Base-by-base conservation (phyloP, 768 basidiomycete genomes). In the Trametes sanguinea region DNA sequence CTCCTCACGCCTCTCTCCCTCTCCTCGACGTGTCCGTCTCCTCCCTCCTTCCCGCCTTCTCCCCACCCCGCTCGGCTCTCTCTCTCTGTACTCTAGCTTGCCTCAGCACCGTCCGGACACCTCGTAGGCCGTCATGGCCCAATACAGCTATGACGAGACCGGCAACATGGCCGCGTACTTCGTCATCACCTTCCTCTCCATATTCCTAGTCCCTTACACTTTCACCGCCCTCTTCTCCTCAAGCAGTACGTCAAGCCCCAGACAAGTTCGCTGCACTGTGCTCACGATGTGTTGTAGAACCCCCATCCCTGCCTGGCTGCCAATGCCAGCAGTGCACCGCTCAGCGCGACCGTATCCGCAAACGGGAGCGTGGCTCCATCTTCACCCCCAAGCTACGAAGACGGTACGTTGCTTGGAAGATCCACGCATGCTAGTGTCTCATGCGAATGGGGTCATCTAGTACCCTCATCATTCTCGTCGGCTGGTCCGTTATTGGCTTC, bases 121-220 rank as follows among this genome's bases (percentile, higher is more conserved):
- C 5, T 14, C 35, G 5, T 51, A 65, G 70, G 69, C 69, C 70
- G 65, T 67, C 48, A 89, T 92, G 90, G 89, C 88, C 67, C 84
- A 88, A 66, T 92, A 93, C 77, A 81, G 86, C 76, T 94, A 94
- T 73, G 92, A 94, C 75, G 91, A 93, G 78, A 82, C 83, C 50
- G 92, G 92, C 65, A 86, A 85, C 65, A 89, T 94, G 89, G 90
- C 91, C 69, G 83, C 86, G 40, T 98, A 95, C 78, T 98, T 98
- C 76, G 76, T 94, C 62, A 85, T 98, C 57, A 93, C 94, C 7
- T 88, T 97, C 73, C 87, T 98, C 66, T 85, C 87, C 58, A 81
- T 98, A 67, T 70, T 94, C 46, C 85, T 98, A 61, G 74, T 93
- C 39, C 96, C 96, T 0, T 74, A 90, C 63, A 90, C 94, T 1